Conservation (phyloP, 176 grass and related monocot genomes). For the Hordeum marinum region DNA sequence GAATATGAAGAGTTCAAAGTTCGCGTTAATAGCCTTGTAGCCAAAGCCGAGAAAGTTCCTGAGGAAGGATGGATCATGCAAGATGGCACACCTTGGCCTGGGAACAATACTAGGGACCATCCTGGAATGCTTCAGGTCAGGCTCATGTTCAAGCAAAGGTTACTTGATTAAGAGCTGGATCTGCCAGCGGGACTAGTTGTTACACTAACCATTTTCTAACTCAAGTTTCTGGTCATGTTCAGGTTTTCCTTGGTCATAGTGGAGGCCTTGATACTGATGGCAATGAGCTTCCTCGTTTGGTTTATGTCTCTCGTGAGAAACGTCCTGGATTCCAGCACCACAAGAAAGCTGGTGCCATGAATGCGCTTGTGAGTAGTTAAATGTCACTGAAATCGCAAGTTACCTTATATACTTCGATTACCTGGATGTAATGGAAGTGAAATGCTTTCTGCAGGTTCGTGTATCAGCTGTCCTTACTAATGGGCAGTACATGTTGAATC, state of each 20-base stretch:
- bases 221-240: constrained; percentile 19
- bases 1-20: constrained; percentile 99
- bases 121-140: constrained; percentile 98
- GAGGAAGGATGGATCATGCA: constrained; percentile 99
- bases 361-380: constrained; percentile 86
- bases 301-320: constrained; percentile 99
- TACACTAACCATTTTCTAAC: neutral
- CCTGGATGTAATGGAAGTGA: constrained; percentile 20
- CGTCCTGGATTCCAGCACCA: constrained; percentile 96
- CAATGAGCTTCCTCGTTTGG: constrained; percentile 91
- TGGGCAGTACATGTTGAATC: constrained; percentile 95
- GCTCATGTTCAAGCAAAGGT: neutral
- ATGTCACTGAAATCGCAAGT: neutral
- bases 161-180: constrained; percentile 24
- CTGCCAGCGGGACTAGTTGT: neutral
- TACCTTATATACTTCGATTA: constrained; percentile 18
- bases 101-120: constrained; percentile 99
- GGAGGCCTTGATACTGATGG: constrained; percentile 88
- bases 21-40: constrained; percentile 79
- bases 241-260: constrained; percentile 99
- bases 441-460: constrained; percentile 62
- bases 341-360: constrained; percentile 99
- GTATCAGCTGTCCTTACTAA: constrained; percentile 98
- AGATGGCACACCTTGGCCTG: constrained; percentile 98
- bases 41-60: constrained; percentile 95